Evolutionary conservation across 257 asterid genomes (phyloP).

Genomic region (Primulina huaijiensis): DNA sequence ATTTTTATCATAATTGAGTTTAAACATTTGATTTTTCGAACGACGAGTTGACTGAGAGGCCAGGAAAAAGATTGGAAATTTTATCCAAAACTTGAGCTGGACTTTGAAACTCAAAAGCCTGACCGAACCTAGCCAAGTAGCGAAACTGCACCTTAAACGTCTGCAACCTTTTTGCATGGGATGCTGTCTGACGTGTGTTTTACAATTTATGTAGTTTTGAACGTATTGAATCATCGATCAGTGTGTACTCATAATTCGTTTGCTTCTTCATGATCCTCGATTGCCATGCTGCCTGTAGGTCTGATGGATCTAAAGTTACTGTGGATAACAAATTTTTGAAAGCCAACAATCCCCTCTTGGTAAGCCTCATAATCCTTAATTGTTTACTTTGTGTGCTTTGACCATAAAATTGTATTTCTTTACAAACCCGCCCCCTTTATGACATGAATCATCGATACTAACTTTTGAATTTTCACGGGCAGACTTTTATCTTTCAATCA

Average conservation of each 20-base stretch:
- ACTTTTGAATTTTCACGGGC: neutral
- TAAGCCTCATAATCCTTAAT: slow-evolving; percentile 27
- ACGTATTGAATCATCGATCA: neutral
- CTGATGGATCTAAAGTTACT: slow-evolving; percentile 73
- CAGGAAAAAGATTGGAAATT: neutral
- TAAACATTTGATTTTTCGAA: neutral
- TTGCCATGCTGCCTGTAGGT: slow-evolving; percentile 46
- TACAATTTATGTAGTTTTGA: neutral
- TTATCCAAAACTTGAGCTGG: neutral
- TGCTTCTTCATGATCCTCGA: slow-evolving; percentile 14
- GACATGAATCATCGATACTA: neutral
- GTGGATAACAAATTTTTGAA: slow-evolving; percentile 91
- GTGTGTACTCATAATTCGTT: neutral
- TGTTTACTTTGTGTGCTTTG: neutral
- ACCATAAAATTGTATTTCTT: neutral
- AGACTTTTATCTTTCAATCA: neutral
- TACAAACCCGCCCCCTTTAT: neutral
- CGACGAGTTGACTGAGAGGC: neutral
- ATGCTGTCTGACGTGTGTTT: neutral
- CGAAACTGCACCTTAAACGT: neutral
- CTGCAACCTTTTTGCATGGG: neutral
- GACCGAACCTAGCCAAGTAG: neutral
- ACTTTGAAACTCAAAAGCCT: neutral
- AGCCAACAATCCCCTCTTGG: slow-evolving; percentile 78
- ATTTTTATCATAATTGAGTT: neutral